Percentiles rank a stretch among this genome's conserved stretches.
phyloP scores from a whole-genome alignment of 192 early-diverging fungal species.

The Linnemannia schmuckeri region DNA sequence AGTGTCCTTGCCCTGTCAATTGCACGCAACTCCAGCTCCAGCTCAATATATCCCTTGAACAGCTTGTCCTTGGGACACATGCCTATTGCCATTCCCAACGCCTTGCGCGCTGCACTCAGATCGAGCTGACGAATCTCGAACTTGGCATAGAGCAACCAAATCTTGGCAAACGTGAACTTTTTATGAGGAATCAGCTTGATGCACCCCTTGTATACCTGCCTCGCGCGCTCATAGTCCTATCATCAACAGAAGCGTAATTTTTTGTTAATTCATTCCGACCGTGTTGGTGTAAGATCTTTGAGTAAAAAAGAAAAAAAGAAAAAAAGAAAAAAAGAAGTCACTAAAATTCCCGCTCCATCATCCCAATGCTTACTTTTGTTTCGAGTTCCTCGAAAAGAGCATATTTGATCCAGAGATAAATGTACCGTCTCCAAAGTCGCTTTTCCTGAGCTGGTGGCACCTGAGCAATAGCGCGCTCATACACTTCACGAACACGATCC shows the following conservation, averaged over 20 bases:
- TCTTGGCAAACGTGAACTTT: conserved; percentile 96
- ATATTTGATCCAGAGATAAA: conserved; percentile 99
- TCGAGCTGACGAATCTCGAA: conserved; percentile 89
- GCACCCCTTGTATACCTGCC: conserved; percentile 86
- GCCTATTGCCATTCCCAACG: conserved; percentile 79
- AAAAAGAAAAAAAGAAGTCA: not conserved
- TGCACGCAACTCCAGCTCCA: conserved; percentile 92
- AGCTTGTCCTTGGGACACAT: conserved; percentile 91
- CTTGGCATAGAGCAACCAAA: conserved; percentile 95
- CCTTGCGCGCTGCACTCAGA: conserved; percentile 78
- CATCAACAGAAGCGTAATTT: not conserved
- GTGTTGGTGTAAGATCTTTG: not conserved
- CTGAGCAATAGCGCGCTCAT: conserved; percentile 95
- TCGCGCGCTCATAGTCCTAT: conserved; percentile 84
- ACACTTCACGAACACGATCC: conserved; percentile 90
- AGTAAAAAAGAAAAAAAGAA: no score
- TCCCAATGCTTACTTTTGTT: conserved; percentile 66
- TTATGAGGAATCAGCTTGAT: conserved; percentile 93
- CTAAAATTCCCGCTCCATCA: not conserved
- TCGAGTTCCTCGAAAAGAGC: conserved; percentile 95
- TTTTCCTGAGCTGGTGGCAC: conserved; percentile 90
- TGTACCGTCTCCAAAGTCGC: conserved; percentile 95
- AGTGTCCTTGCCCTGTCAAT: conserved; percentile 93
- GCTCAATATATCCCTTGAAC: conserved; percentile 96
- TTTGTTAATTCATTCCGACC: not conserved